Evolutionary conservation across 768 basidiomycete species (phyloP), one percentile per base, ranked within the genome.

Genomic region (Podaxis rugospora): DNA sequence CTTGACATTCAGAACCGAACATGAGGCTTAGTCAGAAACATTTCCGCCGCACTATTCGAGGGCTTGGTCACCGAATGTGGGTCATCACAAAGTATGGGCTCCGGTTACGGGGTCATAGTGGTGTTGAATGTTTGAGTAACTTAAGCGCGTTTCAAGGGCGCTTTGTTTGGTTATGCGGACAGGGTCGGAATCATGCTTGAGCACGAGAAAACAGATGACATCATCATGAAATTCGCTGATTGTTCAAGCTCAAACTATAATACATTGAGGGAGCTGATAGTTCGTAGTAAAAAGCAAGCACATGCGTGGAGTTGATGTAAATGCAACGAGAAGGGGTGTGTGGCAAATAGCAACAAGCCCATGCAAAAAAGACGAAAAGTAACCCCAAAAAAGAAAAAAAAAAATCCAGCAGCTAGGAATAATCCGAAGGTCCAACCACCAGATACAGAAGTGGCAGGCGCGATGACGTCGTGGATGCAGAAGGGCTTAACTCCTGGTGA

Each of bases 1-100:
- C 25, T 59, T 32, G 42, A 44, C 35, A 28, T 40, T 51, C 32
- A 49, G 49, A 39, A 47, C 44, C 13, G 44, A 35, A 21, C 16
- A 27, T 36, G 4, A 14, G 36, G 59, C 59, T 61, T 61, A 61
- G 59, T 61, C 52, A 61, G 42, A 32, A 16, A 47, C 35, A 59
- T 59, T 51, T 59, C 51, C 52, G 49, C 1, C 36, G 3, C 27
- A 3, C 27, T 51, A 5, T 14, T 42, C 11, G 16, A 9, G 18
- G 21, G n/a, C 25, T 6, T 25, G 14, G 16, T 5, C 16, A 18
- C 16, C n/a, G 14, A 44, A n/a, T 3, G 42, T 9, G 42, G 42
- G 42, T 44, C 18, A 6, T 44, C 5, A 16, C 14, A 42, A n/a
- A 32, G 32, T 6, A 32, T 32, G 32, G 32, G 7, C 9, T 32